phyloP scores from a whole-genome alignment of 768 basidiomycete genomes.

The Leccinum ochraceum region DNA sequence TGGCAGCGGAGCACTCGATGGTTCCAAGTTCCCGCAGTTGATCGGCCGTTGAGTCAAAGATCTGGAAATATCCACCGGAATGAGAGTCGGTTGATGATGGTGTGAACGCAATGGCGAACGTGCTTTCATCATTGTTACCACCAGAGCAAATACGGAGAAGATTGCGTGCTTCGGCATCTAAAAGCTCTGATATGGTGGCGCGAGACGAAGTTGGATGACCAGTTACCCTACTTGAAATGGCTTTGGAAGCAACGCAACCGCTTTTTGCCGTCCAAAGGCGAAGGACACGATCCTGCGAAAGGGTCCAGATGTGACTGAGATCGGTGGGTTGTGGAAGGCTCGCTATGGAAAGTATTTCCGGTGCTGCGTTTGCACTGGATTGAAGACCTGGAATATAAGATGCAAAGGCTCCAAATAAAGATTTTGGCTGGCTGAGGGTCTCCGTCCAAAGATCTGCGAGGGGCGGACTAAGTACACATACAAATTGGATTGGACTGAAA shows the following conservation, averaged over 20 bases:
- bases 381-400: conserved; percentile 62
- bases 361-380: conserved; percentile 44
- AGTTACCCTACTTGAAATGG: conserved; percentile 42
- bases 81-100: conserved; percentile 63
- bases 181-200: conserved; percentile 44
- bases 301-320: conserved; percentile 73
- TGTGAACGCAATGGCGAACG: conserved; percentile 71
- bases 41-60: conserved; percentile 59
- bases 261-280: conserved; percentile 81
- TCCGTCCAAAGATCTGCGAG: conserved; percentile 71
- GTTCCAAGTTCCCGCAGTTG: conserved; percentile 56
- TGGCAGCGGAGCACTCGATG: conserved; percentile 60
- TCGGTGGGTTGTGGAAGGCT: conserved; percentile 77
- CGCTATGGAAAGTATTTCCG: conserved; percentile 70
- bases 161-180: conserved; percentile 62
- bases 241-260: conserved; percentile 68
- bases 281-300: conserved; percentile 84
- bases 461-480: conserved; percentile 12
- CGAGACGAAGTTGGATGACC: conserved; percentile 33
- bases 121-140: conserved; percentile 46
- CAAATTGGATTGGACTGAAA: conserved; percentile 8
- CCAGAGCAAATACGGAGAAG: conserved; percentile 64
- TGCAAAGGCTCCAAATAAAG: conserved; percentile 66
- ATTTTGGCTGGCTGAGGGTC: conserved; percentile 59
- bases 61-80: conserved; percentile 80